These are phyloP conservation scores for Viola pubescens DNA, from an alignment of 441 rosid species.

Conservation along the genomic window DNA sequence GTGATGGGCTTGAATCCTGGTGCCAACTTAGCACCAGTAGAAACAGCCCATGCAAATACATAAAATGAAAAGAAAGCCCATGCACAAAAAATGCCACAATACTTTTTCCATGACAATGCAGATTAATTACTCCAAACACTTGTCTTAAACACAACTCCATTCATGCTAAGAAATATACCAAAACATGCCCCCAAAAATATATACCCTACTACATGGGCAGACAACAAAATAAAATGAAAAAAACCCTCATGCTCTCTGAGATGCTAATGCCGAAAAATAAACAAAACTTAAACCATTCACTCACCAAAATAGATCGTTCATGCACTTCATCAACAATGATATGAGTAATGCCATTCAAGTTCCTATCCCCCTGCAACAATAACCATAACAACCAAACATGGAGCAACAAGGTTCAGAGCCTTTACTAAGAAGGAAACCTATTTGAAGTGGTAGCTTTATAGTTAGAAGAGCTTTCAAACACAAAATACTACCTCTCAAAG, in stretches of 20 bases:
- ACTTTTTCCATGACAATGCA: too few relatives aligned
- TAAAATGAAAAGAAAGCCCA: too few relatives aligned
- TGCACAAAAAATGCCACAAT: too few relatives aligned
- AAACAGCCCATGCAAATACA: too few relatives aligned
- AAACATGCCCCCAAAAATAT: too few relatives aligned
- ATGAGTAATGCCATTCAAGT: slow-evolving; percentile 71
- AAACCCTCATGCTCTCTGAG: neutral
- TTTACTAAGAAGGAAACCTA: too few relatives aligned
- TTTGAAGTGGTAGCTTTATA: neutral
- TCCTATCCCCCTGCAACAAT: slow-evolving; percentile 58
- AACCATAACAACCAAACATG: slow-evolving; percentile 4
- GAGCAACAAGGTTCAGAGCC: neutral
- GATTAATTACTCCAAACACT: too few relatives aligned
- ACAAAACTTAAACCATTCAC: slow-evolving; percentile 18
- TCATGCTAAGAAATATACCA: too few relatives aligned
- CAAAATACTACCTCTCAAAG: neutral
- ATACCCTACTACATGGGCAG: neutral
- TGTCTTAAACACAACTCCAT: too few relatives aligned
- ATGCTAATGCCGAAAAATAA: neutral
- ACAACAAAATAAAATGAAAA: neutral
- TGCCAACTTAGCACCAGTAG: too few relatives aligned
- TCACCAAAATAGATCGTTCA: slow-evolving; percentile 87
- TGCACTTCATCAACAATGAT: slow-evolving; percentile 96
- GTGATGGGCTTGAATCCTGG: too few relatives aligned
- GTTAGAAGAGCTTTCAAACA: neutral